A percentile compares a stretch with the other conserved stretches of the same genome.
Conservation (phyloP, 2,329 filamentous ascomycete species). For the Cadophora sp. region DNA sequence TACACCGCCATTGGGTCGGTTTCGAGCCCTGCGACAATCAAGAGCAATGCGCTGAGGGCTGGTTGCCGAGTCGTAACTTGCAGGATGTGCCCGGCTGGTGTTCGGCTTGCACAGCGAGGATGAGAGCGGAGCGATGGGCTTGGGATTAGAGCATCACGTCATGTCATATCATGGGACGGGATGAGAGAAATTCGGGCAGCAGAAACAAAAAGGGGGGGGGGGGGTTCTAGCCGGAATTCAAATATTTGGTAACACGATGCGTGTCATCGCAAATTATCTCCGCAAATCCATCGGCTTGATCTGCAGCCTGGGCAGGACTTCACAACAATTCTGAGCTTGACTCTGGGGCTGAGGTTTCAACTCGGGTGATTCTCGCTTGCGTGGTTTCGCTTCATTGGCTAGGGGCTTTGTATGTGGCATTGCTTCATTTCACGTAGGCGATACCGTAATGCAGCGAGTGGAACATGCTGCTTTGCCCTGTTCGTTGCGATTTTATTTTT, state of each 20-base stretch:
- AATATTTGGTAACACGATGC: not conserved
- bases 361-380: not conserved
- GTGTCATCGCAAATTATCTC: not conserved
- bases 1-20: not conserved
- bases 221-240: not conserved
- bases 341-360: not conserved
- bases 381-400: not conserved
- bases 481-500: not conserved
- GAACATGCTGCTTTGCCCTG: not conserved
- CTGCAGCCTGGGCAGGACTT: not conserved
- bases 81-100: constrained; percentile 10
- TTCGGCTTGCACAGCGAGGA: not conserved
- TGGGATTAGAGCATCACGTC: not conserved
- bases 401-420: not conserved
- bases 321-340: not conserved
- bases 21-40: not conserved
- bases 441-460: not conserved
- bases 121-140: not conserved
- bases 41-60: constrained; percentile 6
- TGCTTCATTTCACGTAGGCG: not conserved
- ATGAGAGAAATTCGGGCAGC: too few relatives aligned
- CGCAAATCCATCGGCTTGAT: not conserved
- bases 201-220: too few relatives aligned
- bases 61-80: constrained; percentile 10
- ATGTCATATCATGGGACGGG: too few relatives aligned